Base-by-base conservation (phyloP, 768 basidiomycete genomes). In the Boletus reticulatus region DNA sequence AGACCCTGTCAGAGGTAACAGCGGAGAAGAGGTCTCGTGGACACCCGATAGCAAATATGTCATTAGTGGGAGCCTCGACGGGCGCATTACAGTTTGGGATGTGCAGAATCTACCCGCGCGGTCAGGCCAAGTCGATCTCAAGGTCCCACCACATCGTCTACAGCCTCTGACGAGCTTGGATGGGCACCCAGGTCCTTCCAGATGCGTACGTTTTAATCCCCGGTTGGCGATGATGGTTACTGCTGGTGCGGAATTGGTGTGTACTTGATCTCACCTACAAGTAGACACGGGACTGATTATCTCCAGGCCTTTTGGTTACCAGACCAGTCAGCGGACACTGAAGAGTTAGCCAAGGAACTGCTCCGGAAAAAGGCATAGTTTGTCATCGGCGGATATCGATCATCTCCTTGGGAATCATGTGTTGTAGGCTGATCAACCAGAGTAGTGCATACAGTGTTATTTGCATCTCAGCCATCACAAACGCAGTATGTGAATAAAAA, bases 11-110 rank as follows among this genome's bases (percentile, higher is more conserved):
- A 86, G 87, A 60, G 94, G 94, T 2, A 84, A 82, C 53, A 95
- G 93, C 56, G 92, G 95, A 13, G 94, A 98, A 68, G 97, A 98
- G 74, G 88, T 95, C 5, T 82, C 82, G 12, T 98, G 93, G 92
- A 94, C 92, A 4, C 91, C 93, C 0, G 96, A 99, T 70, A 94
- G 93, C 71, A 91, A 91, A 70, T 99, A 82, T 64, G 79, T 98
- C 42, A 71, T 97, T 6, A 81, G 90, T 20, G 97, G 97, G 50
- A 88, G 86, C 66, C 78, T 89, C 31, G 87, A 95, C 66, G 97
- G 97, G 43, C 84, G 82, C 62, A 76, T 98, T n/a, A 70, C 80
- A 45, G 74, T 96, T 19, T 99, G 95, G 95, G 94, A 98, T 63
- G 76, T 91, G 38, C 79, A 88, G 61, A 80, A 79, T 60, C 69